A percentile compares a stretch with the other conserved stretches of the same genome.
phyloP scores from a whole-genome alignment of 2,329 filamentous ascomycete genomes.

The Byssothecium circinans region DNA sequence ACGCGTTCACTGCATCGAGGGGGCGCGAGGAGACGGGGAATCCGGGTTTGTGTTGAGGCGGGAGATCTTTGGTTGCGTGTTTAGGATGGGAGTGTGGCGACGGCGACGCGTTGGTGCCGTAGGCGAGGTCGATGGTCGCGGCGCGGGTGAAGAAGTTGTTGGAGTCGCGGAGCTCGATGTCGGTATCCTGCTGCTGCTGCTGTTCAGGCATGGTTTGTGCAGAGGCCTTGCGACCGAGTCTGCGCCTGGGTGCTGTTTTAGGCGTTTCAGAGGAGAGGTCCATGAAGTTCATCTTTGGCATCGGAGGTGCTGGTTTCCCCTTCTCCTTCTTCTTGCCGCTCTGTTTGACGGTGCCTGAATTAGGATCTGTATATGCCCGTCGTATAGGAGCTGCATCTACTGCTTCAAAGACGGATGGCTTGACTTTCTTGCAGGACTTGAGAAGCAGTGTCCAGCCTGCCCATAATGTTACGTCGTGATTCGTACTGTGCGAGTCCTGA shows the following conservation, averaged over 20 bases:
- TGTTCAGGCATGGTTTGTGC: slow-evolving; percentile 13
- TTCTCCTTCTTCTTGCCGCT: slow-evolving; percentile 2
- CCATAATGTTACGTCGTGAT: slow-evolving; percentile 23
- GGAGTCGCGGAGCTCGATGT: slow-evolving; percentile 16
- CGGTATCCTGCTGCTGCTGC: neutral
- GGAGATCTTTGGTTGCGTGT: neutral
- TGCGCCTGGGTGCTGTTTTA: slow-evolving; percentile 7
- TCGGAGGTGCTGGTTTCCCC: slow-evolving; percentile 1
- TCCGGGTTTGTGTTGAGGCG: slow-evolving; percentile 9
- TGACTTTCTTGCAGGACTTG: slow-evolving; percentile 22
- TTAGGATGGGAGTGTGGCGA: neutral
- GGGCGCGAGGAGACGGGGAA: slow-evolving; percentile 13
- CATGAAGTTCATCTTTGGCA: slow-evolving; percentile 26
- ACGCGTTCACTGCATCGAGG: slow-evolving; percentile 10
- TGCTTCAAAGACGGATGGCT: slow-evolving; percentile 20
- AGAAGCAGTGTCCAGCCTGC: slow-evolving; percentile 30
- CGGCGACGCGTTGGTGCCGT: slow-evolving; percentile 4
- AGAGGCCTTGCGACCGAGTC: slow-evolving; percentile 24
- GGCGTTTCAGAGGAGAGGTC: slow-evolving; percentile 22
- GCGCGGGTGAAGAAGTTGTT: slow-evolving; percentile 18
- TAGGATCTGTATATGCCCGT: slow-evolving; percentile 20
- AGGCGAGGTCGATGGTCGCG: slow-evolving; percentile 18
- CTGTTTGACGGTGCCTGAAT: slow-evolving; percentile 1
- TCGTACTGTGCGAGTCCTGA: slow-evolving; percentile 25
- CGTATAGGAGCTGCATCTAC: slow-evolving; percentile 7